Evolutionary conservation across 2,329 filamentous ascomycete genomes (phyloP).

Genomic region (Scolecobasidium constrictum): DNA sequence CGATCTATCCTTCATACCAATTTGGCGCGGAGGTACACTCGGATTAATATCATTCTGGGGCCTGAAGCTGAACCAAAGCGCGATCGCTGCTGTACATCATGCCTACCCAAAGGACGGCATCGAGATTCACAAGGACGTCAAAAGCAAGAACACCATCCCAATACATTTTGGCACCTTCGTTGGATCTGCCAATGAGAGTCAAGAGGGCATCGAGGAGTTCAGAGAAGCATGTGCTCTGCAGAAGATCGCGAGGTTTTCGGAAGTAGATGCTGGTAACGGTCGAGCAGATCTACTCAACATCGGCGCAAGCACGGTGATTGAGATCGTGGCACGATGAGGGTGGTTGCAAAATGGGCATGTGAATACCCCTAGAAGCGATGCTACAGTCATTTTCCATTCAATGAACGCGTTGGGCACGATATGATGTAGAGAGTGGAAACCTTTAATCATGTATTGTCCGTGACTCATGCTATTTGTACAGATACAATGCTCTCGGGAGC

Average conservation of each 20-base stretch:
- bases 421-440: too few species aligned
- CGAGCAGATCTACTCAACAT: background rate
- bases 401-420: too few species aligned
- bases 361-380: too few species aligned
- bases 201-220: slow-evolving; percentile 6
- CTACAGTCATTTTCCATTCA: too few species aligned
- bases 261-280: background rate
- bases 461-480: background rate
- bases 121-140: slow-evolving; percentile 9
- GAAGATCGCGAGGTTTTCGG: background rate
- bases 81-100: slow-evolving; percentile 5
- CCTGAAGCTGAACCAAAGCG: slow-evolving; percentile 5
- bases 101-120: slow-evolving; percentile 7
- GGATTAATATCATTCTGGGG: slow-evolving; percentile 9
- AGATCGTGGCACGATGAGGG: too few species aligned
- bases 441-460: background rate
- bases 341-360: too few species aligned
- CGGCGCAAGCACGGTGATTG: background rate
- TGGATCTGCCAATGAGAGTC: slow-evolving; percentile 6
- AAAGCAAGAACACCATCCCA: slow-evolving; percentile 1
- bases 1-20: slow-evolving; percentile 10
- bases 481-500: slow-evolving; percentile 7
- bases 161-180: slow-evolving; percentile 10
- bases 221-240: slow-evolving; percentile 1
- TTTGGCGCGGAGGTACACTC: slow-evolving; percentile 10